Conservation (phyloP, 768 basidiomycete species). For the Tremella fuciformis region DNA sequence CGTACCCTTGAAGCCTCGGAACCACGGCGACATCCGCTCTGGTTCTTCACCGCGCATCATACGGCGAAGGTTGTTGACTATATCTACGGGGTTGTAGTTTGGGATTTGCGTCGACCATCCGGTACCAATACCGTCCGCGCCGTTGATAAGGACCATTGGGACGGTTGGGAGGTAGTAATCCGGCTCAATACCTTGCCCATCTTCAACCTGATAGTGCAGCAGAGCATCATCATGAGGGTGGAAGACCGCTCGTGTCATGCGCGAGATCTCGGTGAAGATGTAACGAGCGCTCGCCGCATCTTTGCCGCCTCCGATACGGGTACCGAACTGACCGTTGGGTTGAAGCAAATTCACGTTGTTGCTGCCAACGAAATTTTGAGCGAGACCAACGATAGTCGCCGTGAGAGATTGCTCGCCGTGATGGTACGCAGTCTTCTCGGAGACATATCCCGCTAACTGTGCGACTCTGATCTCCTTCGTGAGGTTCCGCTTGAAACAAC, state of each 20-base stretch:
- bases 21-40: constrained; percentile 91
- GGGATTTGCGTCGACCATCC: constrained; percentile 95
- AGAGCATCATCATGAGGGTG: constrained; percentile 80
- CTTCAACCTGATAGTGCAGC: constrained; percentile 79
- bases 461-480: constrained; percentile 90
- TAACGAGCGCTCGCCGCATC: constrained; percentile 96
- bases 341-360: constrained; percentile 87
- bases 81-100: constrained; percentile 85
- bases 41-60: constrained; percentile 81
- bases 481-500: constrained; percentile 89
- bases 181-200: constrained; percentile 81
- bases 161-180: constrained; percentile 90
- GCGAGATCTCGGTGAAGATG: constrained; percentile 77
- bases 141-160: constrained; percentile 86
- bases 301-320: constrained; percentile 78
- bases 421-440: constrained; percentile 91
- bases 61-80: constrained; percentile 79
- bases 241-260: constrained; percentile 73
- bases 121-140: constrained; percentile 96
- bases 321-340: constrained; percentile 94
- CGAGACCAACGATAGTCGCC: constrained; percentile 85
- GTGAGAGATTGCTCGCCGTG: constrained; percentile 88
- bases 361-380: constrained; percentile 89
- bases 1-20: constrained; percentile 83
- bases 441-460: constrained; percentile 92